Evolutionary conservation across 345 rosid species (phyloP), one percentile per base, ranked within the genome.

Genomic region (Psidium guajava): DNA sequence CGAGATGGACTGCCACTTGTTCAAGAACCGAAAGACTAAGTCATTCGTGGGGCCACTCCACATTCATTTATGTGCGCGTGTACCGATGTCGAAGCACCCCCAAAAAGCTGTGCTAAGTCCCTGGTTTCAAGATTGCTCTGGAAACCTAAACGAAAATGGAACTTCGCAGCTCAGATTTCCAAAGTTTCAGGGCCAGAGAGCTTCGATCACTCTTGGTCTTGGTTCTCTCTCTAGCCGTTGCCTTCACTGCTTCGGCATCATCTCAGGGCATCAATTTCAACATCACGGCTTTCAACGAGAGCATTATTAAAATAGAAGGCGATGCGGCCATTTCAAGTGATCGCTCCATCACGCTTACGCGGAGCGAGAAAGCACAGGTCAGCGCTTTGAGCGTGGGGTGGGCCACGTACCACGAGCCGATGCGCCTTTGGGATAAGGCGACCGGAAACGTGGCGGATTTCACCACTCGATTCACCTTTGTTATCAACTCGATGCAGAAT

Each of bases 391-490:
- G 64, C 83, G 2, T n/a, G 56, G 87, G 87, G 16, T 50, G 87
- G 32, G 87, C 87, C 54, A 85, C 32, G 4, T 81, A 81, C 52
- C 5, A 2, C 0, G 2, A 82, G 27, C 84, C 84, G 1, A 16
- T 85, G 40, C 59, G 54, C 75, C 87, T 85, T 27, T 82, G 87
- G 84, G 87, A 85, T 28, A 13, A 42, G n/a, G 74, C 21, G 3
- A 77, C 87, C 0, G 77, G 84, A 3, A 81, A 44, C 16, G 47
- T 82, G 54, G 83, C 84, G 5, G 73, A 81, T 49, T 85, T 85
- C 87, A 27, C 83, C 1, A 84, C 91, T 56, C 85, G 82, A 49
- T 89, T 87, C 69, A 50, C 87, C 15, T 87, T 42, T 5, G 86
- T 73, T 24, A 11, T 82, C n/a, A 5, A 75, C 21, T 82, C 85